phyloP scores from a whole-genome alignment of 2,329 filamentous ascomycete species.

The Zasmidium cellare region DNA sequence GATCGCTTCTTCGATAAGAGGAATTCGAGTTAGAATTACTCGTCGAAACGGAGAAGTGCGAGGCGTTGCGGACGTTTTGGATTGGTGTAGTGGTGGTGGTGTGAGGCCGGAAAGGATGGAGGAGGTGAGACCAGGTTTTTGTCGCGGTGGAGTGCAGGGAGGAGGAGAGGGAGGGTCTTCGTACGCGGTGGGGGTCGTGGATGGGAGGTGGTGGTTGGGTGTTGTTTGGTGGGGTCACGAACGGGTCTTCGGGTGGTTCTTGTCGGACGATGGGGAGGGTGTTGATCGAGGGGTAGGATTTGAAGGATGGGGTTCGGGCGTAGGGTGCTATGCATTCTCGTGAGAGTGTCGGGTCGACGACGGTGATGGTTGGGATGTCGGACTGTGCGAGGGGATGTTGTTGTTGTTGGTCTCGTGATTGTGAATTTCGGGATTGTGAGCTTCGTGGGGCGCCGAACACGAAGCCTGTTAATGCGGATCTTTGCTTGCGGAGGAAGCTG shows the following conservation, averaged over 20 bases:
- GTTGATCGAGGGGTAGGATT: conserved; percentile 26
- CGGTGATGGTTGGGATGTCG: conserved; percentile 12
- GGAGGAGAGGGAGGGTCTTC: not conserved
- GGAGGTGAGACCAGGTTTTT: conserved; percentile 18
- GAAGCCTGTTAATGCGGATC: conserved; percentile 22
- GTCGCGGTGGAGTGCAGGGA: conserved; percentile 13
- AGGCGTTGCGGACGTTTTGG: conserved; percentile 6
- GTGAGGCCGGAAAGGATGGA: conserved; percentile 13
- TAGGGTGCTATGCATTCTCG: conserved; percentile 22
- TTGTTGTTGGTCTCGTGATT: too few species aligned
- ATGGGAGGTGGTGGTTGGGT: not conserved
- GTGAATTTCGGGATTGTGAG: not conserved
- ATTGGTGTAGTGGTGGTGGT: conserved; percentile 1
- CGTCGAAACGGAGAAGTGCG: conserved; percentile 15
- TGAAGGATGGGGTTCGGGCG: conserved; percentile 23
- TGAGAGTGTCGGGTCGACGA: conserved; percentile 26
- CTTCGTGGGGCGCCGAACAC: conserved; percentile 11
- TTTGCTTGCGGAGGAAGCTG: conserved; percentile 25
- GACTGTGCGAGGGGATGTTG: too few species aligned
- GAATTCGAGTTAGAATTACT: conserved; percentile 3
- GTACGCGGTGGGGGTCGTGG: conserved; percentile 14
- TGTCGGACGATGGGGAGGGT: conserved; percentile 24
- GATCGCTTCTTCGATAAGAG: conserved; percentile 20
- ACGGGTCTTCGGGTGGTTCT: conserved; percentile 30
- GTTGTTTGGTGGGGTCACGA: conserved; percentile 23